Base-by-base conservation (phyloP, 768 basidiomycete species). In the Termitomyces sp. region DNA sequence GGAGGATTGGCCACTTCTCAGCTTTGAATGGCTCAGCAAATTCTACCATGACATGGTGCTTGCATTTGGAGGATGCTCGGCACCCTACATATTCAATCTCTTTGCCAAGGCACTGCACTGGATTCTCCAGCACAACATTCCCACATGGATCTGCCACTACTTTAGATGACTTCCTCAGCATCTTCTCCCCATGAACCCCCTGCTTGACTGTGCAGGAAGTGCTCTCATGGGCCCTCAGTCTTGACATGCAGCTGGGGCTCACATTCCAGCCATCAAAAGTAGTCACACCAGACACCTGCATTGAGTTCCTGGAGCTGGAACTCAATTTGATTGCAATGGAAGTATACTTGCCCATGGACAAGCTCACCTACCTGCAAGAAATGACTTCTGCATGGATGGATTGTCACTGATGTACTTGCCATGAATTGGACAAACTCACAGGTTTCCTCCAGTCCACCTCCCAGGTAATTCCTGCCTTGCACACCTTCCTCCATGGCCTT, bases 371-470 rank as follows among this genome's bases (percentile, higher is more conserved):
- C 3, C 22, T 43, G 4, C 20, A 12, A 12, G 12, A 43, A 5
- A 0, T 43, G 0, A 43, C 12, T 4, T 2, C 4, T 0, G 10
- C 4, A 8, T 43, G 42, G 22, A 4, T 43, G 4, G 12, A 0
- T 1, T 13, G 20, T 4, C 3, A 2, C 10, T 4, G 1, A 0
- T 43, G 22, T 22, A 43, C 12, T 0, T 3, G 3, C 10, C 4
- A 5, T 2, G 12, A 43, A 22, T 12, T 43, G 0, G 12, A 43
- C 3, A 1, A 43, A 13, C 22, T 43, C 4, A 24, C 42, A 4
- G 42, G 42, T 10, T 24, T 43, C 22, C 22, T 43, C 1, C 42
- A 43, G 22, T 24, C 24, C 22, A 43, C 42, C 4, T 43, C 22
- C 2, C 42, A 43, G 12, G 42, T 43, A 2, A 43, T 43, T 13